Evolutionary conservation across 2,329 filamentous ascomycete genomes (phyloP), one percentile per base, ranked within the genome.

Genomic region (Calonectria pseudoturangicola): DNA sequence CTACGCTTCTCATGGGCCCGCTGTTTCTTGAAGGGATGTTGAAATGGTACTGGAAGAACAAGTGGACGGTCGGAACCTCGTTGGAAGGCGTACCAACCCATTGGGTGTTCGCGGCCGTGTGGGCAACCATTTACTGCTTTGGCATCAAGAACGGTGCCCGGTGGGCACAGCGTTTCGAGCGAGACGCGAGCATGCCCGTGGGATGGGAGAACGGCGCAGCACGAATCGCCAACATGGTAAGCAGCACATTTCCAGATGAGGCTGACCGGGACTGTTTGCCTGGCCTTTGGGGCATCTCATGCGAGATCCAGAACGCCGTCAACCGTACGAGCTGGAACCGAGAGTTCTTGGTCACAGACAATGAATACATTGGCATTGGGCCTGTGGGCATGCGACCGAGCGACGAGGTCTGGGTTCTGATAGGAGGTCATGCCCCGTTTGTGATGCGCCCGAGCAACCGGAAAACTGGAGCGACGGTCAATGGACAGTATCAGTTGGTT

Each of bases 251-350:
- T 27, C 47, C 47, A 27, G 13, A n/a, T 18, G 2, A 54, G 13
- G 28, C 28, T 2, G 50, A 54, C 8, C 9, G 3, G 1, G 30
- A 36, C 4, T 30, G 51, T 8, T 3, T 56, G 7, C 51, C 5
- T 1, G 51, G 51, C 5, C 51, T 56, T 1, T 56, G 51, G 51
- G 51, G 51, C 3, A 56, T 56, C 13, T 56, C 51, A n/a, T 56
- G 51, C 5, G 51, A 56, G 30, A 56, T 56, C 12, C 51, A 56
- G 8, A 56, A 56, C 12, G 51, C 51, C 3, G 30, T 56, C 3
- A 56, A 56, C 30, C 51, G 51, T 12, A 30, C 51, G n/a, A 56
- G 51, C 51, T 56, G 51, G 51, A 56, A 56, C 30, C 28, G 51
- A 7, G 51, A 56, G 30, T 56, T 56, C 8, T 6, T 56, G 0